phyloP scores from a whole-genome alignment of 352 stramenopile species.

The Phytopythium mirpurense region DNA sequence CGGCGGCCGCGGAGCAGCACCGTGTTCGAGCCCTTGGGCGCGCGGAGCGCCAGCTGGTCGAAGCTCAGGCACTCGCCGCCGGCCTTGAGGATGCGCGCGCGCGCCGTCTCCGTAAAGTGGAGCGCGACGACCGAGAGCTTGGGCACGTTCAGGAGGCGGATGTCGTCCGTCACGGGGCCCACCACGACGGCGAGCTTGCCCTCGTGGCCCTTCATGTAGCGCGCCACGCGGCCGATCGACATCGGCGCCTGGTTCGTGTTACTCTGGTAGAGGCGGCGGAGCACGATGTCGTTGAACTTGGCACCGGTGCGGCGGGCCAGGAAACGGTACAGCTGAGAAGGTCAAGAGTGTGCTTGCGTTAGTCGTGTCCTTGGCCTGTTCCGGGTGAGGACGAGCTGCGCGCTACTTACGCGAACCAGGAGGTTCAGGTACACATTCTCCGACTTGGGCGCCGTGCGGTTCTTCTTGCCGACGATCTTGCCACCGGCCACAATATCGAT shows the following conservation, averaged over 20 bases:
- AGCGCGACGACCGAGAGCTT: conserved; percentile 97
- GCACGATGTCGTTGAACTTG: conserved; percentile 98
- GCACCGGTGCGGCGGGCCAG: conserved; percentile 96
- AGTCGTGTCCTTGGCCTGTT: no score
- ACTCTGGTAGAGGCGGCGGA: conserved; percentile 99
- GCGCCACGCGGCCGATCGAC: conserved; percentile 92
- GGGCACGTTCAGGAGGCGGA: conserved; percentile 95
- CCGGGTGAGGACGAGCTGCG: no score
- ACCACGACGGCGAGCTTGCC: conserved; percentile 98
- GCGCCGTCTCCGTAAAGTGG: conserved; percentile 96
- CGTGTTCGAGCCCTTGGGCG: conserved; percentile 97
- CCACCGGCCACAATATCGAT: conserved; percentile 99
- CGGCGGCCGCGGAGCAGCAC: conserved; percentile 97
- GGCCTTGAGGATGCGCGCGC: conserved; percentile 96
- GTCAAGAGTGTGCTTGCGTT: not conserved
- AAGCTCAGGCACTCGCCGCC: conserved; percentile 99
- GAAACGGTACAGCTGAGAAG: conserved; percentile 91
- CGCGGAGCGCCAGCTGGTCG: conserved; percentile 97
- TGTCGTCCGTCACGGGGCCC: conserved; percentile 98
- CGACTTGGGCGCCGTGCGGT: conserved; percentile 96
- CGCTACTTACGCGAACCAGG: conserved; percentile 89
- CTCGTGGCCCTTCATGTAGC: conserved; percentile 99
- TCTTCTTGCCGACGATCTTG: conserved; percentile 97
- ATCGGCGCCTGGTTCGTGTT: conserved; percentile 99
- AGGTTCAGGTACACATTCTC: conserved; percentile 99